These are phyloP conservation scores for Diplodia intermedia DNA, from an alignment of 2,329 filamentous ascomycete species.

Conservation along the genomic window DNA sequence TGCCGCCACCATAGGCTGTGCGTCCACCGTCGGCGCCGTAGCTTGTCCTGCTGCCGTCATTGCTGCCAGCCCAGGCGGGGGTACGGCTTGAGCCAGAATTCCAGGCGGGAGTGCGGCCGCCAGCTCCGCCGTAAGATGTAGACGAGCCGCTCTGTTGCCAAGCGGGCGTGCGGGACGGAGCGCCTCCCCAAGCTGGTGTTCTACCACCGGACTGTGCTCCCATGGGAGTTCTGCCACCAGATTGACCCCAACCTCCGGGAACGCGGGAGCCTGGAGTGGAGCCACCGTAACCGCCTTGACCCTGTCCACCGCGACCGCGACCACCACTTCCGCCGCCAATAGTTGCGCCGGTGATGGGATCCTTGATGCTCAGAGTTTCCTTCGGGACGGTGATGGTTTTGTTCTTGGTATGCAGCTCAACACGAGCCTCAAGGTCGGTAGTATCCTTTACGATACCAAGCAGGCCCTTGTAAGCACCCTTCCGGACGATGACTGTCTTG, in stretches of 20 bases:
- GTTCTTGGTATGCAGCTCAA: conserved; percentile 93
- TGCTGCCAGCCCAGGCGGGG: conserved; percentile 44
- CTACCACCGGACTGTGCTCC: conserved; percentile 57
- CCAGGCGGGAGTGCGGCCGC: conserved; percentile 46
- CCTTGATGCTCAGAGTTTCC: conserved; percentile 82
- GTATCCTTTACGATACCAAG: conserved; percentile 96
- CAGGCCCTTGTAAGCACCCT: conserved; percentile 89
- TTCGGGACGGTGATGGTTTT: conserved; percentile 88
- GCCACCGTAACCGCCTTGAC: conserved; percentile 39
- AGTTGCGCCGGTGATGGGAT: conserved; percentile 76
- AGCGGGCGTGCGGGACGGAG: conserved; percentile 52
- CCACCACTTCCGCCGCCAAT: conserved; percentile 69
- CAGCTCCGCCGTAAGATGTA: conserved; percentile 56
- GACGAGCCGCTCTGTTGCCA: conserved; percentile 50
- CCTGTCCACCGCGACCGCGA: conserved; percentile 44
- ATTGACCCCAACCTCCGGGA: conserved; percentile 38
- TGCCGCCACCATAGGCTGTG: conserved; percentile 60
- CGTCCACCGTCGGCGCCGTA: conserved; percentile 51
- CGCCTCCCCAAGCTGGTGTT: conserved; percentile 68
- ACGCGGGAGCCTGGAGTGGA: conserved; percentile 47
- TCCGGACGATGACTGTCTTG: conserved; percentile 87
- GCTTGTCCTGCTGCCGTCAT: conserved; percentile 51
- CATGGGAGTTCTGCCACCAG: conserved; percentile 55
- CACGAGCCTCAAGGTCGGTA: conserved; percentile 81
- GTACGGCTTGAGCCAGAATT: conserved; percentile 37